A percentile compares a stretch with the other conserved stretches of the same genome.
Evolutionary conservation across 2,329 filamentous ascomycete species (phyloP).

Genomic region (Cryphonectria radicalis): DNA sequence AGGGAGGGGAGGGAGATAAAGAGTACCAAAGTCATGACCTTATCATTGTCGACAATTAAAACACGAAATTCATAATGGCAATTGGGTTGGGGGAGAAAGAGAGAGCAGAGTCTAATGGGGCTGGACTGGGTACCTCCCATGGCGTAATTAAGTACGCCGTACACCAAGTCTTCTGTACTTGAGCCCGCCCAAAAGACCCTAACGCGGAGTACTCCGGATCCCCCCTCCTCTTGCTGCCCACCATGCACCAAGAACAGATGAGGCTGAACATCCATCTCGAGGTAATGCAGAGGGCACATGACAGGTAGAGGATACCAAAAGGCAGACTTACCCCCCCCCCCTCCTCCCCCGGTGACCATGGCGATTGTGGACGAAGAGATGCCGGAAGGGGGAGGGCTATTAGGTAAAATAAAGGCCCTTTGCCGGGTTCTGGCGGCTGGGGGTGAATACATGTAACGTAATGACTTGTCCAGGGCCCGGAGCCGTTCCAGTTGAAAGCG

Average conservation of each 20-base stretch:
- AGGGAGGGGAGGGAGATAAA: slow-evolving; percentile 24
- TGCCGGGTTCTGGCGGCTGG: slow-evolving; percentile 37
- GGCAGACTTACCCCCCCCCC: no score
- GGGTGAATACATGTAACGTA: slow-evolving; percentile 53
- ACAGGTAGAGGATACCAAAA: slow-evolving; percentile 27
- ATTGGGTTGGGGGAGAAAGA: slow-evolving; percentile 31
- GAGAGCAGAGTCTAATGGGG: slow-evolving; percentile 7
- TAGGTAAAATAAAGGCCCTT: slow-evolving; percentile 52
- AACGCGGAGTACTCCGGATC: slow-evolving; percentile 23
- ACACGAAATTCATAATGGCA: slow-evolving; percentile 44
- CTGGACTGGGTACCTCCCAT: background rate
- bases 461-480: slow-evolving; percentile 40
- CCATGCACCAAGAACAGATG: slow-evolving; percentile 12
- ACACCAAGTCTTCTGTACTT: slow-evolving; percentile 20
- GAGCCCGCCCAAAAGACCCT: slow-evolving; percentile 17
- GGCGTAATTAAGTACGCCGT: background rate
- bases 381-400: slow-evolving; percentile 40
- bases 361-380: slow-evolving; percentile 23
- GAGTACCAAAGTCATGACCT: slow-evolving; percentile 34
- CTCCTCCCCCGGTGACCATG: background rate
- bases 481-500: slow-evolving; percentile 38
- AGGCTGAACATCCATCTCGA: slow-evolving; percentile 23
- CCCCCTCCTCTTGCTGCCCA: slow-evolving; percentile 23
- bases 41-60: slow-evolving; percentile 41
- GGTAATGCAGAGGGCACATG: slow-evolving; percentile 27